Conservation (phyloP, 1,139 yeast genomes). For the Blastobotrys arbuscula region DNA sequence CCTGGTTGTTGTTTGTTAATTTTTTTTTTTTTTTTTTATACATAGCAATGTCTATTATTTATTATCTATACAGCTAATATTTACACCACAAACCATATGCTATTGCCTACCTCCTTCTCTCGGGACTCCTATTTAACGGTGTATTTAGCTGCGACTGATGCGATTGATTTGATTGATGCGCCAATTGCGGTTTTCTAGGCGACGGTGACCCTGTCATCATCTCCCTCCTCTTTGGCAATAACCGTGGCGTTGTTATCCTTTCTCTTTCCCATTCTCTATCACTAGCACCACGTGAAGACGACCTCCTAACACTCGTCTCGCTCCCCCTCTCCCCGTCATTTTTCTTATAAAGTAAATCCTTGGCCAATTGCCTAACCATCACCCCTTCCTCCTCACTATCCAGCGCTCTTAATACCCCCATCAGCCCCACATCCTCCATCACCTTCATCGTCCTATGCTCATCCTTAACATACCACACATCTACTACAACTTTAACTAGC, state of each 20-base stretch:
- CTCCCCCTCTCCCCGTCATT: too few relatives aligned
- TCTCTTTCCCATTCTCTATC: too few relatives aligned
- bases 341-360: constrained; percentile 16
- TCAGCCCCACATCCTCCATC: constrained; percentile 14
- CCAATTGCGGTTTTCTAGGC: neutral
- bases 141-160: neutral
- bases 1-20: too few relatives aligned
- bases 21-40: too few relatives aligned
- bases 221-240: neutral
- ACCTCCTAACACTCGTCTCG: too few relatives aligned
- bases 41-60: too few relatives aligned
- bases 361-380: constrained; percentile 21
- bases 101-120: too few relatives aligned
- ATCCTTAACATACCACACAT: neutral
- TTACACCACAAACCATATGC: too few relatives aligned
- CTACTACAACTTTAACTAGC: neutral
- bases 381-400: constrained; percentile 11
- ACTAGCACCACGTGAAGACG: neutral
- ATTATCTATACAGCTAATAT: too few relatives aligned
- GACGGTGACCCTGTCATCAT: neutral
- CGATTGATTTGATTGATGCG: too few relatives aligned
- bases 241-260: neutral
- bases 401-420: constrained; percentile 9
- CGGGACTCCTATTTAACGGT: too few relatives aligned
- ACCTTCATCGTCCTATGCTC: neutral